These are phyloP conservation scores for Puccinia triticina DNA, from an alignment of 1,284 basidiomycete genomes.

Conservation along the genomic window DNA sequence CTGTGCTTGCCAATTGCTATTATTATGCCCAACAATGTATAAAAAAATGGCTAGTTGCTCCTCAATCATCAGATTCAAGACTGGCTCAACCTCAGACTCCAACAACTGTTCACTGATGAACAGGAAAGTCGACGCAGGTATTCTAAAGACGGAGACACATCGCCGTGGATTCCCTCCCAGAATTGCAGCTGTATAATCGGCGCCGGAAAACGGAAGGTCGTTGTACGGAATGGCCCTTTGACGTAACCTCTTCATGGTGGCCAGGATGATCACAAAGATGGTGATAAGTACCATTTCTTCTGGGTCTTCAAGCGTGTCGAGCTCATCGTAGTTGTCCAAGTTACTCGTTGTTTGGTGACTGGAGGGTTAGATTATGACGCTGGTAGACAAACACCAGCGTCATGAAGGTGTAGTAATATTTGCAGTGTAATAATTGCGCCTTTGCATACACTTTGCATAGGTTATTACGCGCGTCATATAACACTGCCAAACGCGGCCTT, in stretches of 20 bases:
- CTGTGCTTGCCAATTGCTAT: neutral
- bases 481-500: constrained; percentile 11
- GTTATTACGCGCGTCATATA: constrained; percentile 2
- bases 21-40: constrained; percentile 9
- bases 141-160: neutral
- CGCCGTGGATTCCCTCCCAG: neutral
- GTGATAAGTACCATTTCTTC: neutral
- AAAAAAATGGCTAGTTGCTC: neutral
- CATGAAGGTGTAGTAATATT: neutral
- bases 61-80: neutral
- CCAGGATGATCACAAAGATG: neutral
- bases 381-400: neutral
- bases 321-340: neutral
- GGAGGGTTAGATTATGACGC: neutral
- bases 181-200: neutral
- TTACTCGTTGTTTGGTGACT: neutral
- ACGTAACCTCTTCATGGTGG: too few species aligned
- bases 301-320: neutral
- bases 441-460: neutral
- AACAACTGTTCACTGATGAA: neutral
- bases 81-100: neutral
- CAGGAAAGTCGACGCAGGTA: neutral
- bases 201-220: neutral
- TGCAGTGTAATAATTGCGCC: neutral
- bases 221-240: neutral